Evolutionary conservation across 2,329 filamentous ascomycete genomes (phyloP).

Genomic region (Fusarium annulatum): DNA sequence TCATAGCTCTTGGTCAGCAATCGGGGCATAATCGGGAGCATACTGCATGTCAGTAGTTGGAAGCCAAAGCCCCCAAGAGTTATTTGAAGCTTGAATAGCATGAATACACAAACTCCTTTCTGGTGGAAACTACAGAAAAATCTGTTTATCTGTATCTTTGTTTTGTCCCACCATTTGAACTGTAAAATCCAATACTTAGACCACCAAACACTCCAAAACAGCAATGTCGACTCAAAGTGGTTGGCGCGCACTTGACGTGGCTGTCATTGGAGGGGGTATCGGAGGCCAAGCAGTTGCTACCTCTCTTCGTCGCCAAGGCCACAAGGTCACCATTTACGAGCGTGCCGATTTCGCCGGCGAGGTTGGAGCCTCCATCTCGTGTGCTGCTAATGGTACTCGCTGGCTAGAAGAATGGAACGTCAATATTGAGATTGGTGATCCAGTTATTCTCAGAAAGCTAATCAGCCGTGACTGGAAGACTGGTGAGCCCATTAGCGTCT

Average conservation of each 20-base stretch:
- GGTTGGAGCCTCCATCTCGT: not conserved
- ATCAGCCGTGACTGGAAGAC: slow-evolving; percentile 5
- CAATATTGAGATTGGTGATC: not conserved
- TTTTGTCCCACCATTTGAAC: not conserved
- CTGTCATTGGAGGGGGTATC: not conserved
- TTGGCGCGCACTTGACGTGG: not conserved
- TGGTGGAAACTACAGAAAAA: not conserved
- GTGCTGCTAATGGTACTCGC: not conserved
- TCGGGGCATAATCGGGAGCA: not conserved
- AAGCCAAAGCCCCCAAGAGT: not conserved
- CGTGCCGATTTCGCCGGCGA: not conserved
- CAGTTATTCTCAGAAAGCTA: not conserved
- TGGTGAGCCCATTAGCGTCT: not conserved
- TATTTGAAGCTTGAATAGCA: not conserved
- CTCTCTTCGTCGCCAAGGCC: not conserved
- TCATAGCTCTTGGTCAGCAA: not conserved
- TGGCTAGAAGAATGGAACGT: slow-evolving; percentile 1
- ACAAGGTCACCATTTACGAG: not conserved
- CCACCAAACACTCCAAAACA: not conserved
- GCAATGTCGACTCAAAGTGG: not conserved
- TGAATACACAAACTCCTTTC: fast-evolving
- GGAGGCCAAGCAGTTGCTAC: not conserved
- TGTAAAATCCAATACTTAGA: not conserved
- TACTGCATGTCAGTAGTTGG: not conserved
- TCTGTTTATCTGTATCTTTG: not conserved